Percentiles rank a stretch among this genome's conserved stretches.
These are phyloP conservation scores for Stentor roeselii DNA, from an alignment of 73 alveolate species.

Conservation along the genomic window DNA sequence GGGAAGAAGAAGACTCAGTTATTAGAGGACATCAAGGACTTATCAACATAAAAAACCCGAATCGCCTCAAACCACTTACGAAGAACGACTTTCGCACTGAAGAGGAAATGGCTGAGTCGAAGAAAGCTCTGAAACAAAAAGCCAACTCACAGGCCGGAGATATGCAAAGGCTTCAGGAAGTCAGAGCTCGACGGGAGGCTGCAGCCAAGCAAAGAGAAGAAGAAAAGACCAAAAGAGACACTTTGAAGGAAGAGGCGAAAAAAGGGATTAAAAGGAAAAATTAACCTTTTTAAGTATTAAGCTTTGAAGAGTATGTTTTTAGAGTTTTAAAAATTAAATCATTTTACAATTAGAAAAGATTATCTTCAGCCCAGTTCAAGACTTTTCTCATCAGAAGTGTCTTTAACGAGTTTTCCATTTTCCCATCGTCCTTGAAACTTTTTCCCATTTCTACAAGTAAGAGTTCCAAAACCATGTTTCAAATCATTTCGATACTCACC, in stretches of 20 bases:
- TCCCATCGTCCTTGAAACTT: conserved; percentile 25
- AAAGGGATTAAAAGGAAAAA: background rate
- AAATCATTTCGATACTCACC: conserved; percentile 3
- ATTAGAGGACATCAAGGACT: background rate
- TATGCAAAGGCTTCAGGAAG: conserved; percentile 14
- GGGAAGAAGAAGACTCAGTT: background rate
- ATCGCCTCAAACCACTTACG: background rate
- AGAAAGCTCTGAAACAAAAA: background rate
- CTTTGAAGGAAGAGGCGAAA: conserved; percentile 13
- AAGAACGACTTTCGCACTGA: background rate
- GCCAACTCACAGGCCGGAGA: background rate
- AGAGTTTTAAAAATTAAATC: background rate
- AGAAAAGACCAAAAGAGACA: background rate
- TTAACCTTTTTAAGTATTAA: too few relatives aligned
- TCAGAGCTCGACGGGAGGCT: conserved; percentile 20
- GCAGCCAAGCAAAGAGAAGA: conserved; percentile 26
- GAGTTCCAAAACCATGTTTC: conserved; percentile 21
- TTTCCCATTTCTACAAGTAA: background rate
- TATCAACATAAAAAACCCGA: background rate
- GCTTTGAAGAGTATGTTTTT: background rate
- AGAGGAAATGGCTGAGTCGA: conserved; percentile 13
- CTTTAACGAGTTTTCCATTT: background rate
- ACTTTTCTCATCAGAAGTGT: background rate
- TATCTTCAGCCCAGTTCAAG: background rate
- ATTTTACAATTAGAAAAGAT: background rate